Base-by-base conservation (phyloP, 495 filamentous ascomycete species). In the Penicillium fimorum region DNA sequence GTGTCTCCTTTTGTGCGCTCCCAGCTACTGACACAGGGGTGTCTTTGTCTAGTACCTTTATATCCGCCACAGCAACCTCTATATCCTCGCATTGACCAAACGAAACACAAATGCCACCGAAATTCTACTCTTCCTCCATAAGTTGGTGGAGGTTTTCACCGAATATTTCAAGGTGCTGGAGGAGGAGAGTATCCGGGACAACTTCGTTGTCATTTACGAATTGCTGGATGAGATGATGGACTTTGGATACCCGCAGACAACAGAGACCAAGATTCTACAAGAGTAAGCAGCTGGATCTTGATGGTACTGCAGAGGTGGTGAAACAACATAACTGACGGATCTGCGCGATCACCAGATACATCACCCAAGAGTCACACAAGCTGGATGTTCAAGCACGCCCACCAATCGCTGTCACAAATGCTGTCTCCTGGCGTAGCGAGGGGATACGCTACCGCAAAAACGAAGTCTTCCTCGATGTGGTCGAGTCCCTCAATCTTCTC, bases 151-250 rank as follows among this genome's bases (percentile, higher is more conserved):
- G 75, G 95, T 97, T 46, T 97, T 99, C 68, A 97, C 95, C 42
- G 95, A 99, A 72, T 99, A 99, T 78, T 99, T 99, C 80, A 99
- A 99, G 71, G 93, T 96, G 65, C 83, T 99, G 50, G 95, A 99
- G 72, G 95, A 99, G 73, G 95, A 99, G 75, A 96, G 90, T 71
- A 99, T 99, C 69, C 88, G 95, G 53, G 95, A 99, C 76, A 99
- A 99, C 79, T 99, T 97, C 64, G 95, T 99, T 72, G 83, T 99
- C 66, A 99, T 99, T 66, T 99, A 99, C 79, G 95, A 99, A 75
- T 76, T 99, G 51, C 84, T 99, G 60, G 95, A 99, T 70, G 95
- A 99, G 77, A 99, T 99, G 95, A 99, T 99, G 95, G 95, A 99
- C 72, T 99, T 97, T 77, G 95, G 95, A 47, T 96, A 99, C 72